Base-by-base conservation (phyloP, 2,329 filamentous ascomycete genomes). In the Aspergillus tanneri region DNA sequence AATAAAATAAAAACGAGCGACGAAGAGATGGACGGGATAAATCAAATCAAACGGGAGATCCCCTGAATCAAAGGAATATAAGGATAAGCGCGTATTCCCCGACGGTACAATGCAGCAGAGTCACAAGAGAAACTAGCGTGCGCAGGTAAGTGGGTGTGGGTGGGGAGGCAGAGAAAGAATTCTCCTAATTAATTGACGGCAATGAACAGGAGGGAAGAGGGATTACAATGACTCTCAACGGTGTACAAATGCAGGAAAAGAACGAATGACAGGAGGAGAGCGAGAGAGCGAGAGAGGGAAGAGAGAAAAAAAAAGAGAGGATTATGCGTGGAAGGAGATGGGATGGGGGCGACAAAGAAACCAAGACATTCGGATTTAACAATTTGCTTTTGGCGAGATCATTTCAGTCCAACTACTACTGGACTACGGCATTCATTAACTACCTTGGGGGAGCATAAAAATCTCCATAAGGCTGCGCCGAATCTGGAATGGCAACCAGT, bases 381-480 rank as follows among this genome's bases (percentile, higher is more conserved):
- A 28, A 23, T 30, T 25, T 18, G 43, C 34, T 36, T 24, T 8
- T 14, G 36, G 23, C 19, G 19, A 10, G 3, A 34, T 6, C 9
- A 11, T n/a, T n/a, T n/a, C n/a, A n/a, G n/a, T n/a, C n/a, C n/a
- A n/a, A n/a, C n/a, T n/a, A n/a, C n/a, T n/a, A n/a, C n/a, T n/a
- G n/a, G n/a, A n/a, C n/a, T n/a, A n/a, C n/a, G n/a, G n/a, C n/a
- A n/a, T n/a, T n/a, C n/a, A n/a, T n/a, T n/a, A n/a, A n/a, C n/a
- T n/a, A n/a, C n/a, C n/a, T n/a, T n/a, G n/a, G n/a, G n/a, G n/a
- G n/a, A 25, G 23, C 34, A 44, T 32, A 11, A 14, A 19, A 46
- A 25, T 41, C 40, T 42, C 50, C 43, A 49, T 53, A 53, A 53
- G 50, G 50, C 50, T 53, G 43, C 50, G 50, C 43, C 47, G 35